Conservation (phyloP, 768 basidiomycete species). For the Tricholoma furcatifolium region DNA sequence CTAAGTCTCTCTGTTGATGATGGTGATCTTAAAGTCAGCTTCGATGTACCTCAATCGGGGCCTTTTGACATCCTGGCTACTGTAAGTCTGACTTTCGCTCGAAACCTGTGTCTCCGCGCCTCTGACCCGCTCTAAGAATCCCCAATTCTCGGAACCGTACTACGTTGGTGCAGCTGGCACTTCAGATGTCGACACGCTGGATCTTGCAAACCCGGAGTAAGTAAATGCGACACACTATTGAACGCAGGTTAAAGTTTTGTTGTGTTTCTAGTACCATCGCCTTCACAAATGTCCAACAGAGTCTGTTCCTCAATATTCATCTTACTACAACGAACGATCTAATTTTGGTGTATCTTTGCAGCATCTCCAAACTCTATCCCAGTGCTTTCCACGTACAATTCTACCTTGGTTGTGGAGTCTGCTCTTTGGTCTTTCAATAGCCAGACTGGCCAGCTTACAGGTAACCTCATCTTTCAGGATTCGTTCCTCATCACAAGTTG, state of each 20-base stretch:
- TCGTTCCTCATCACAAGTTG: not conserved
- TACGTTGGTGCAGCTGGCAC: slow-evolving; percentile 37
- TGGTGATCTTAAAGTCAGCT: slow-evolving; percentile 30
- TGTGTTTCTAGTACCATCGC: slow-evolving; percentile 25
- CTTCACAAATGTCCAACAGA: slow-evolving; percentile 36
- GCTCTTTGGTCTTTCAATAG: slow-evolving; percentile 45
- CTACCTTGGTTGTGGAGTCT: slow-evolving; percentile 33
- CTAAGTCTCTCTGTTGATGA: slow-evolving; percentile 29
- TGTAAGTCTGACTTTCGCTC: slow-evolving; percentile 23
- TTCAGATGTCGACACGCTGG: slow-evolving; percentile 5
- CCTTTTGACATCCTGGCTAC: slow-evolving; percentile 35
- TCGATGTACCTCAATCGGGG: slow-evolving; percentile 24
- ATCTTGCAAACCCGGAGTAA: slow-evolving; percentile 19
- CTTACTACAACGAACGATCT: no score
- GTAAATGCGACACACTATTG: not conserved
- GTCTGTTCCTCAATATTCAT: slow-evolving; percentile 20
- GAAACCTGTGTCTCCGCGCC: not conserved
- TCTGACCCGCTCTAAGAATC: slow-evolving; percentile 30
- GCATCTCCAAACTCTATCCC: slow-evolving; percentile 33
- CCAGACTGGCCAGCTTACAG: slow-evolving; percentile 35
- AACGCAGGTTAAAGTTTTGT: not conserved
- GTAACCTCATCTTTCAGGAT: slow-evolving; percentile 24
- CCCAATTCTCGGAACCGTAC: slow-evolving; percentile 34
- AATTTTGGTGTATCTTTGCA: slow-evolving; percentile 12
- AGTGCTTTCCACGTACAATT: slow-evolving; percentile 18